Evolutionary conservation across 2,329 filamentous ascomycete genomes (phyloP).

Genomic region (Grosmannia serpens): DNA sequence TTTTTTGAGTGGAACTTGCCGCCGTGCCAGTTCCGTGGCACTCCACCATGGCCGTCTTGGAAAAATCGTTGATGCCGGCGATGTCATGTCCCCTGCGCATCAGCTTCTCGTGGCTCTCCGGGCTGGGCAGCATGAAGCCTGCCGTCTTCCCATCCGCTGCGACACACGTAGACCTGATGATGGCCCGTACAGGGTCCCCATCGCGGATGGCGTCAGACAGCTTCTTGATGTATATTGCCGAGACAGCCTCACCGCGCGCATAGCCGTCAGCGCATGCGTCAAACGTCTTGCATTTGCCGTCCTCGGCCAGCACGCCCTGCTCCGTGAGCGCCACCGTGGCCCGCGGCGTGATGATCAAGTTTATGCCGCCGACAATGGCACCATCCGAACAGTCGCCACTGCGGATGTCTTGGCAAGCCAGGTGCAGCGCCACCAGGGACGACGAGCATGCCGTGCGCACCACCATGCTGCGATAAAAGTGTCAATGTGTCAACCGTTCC

Average conservation of each 20-base stretch:
- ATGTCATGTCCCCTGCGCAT: slow-evolving; percentile 20
- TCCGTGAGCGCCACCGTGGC: slow-evolving; percentile 20
- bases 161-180: slow-evolving; percentile 17
- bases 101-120: slow-evolving; percentile 19
- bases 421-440: slow-evolving; percentile 22
- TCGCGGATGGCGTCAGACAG: slow-evolving; percentile 26
- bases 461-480: slow-evolving; percentile 14
- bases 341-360: slow-evolving; percentile 22
- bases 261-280: slow-evolving; percentile 27
- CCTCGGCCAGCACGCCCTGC: slow-evolving; percentile 24
- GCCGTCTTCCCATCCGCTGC: slow-evolving; percentile 32
- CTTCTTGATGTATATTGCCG: slow-evolving; percentile 26
- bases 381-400: slow-evolving; percentile 14
- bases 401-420: slow-evolving; percentile 19
- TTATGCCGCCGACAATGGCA: slow-evolving; percentile 25
- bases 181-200: slow-evolving; percentile 23
- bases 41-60: slow-evolving; percentile 22
- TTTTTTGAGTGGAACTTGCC: too few relatives aligned
- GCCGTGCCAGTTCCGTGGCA: slow-evolving; percentile 23
- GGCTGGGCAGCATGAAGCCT: slow-evolving; percentile 28
- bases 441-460: slow-evolving; percentile 30
- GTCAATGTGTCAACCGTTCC: neutral
- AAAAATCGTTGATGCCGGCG: slow-evolving; percentile 16
- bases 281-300: slow-evolving; percentile 12
- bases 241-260: slow-evolving; percentile 29